phyloP scores from a whole-genome alignment of 208 protist species.

The Herpetomonas samuelpessoai region DNA sequence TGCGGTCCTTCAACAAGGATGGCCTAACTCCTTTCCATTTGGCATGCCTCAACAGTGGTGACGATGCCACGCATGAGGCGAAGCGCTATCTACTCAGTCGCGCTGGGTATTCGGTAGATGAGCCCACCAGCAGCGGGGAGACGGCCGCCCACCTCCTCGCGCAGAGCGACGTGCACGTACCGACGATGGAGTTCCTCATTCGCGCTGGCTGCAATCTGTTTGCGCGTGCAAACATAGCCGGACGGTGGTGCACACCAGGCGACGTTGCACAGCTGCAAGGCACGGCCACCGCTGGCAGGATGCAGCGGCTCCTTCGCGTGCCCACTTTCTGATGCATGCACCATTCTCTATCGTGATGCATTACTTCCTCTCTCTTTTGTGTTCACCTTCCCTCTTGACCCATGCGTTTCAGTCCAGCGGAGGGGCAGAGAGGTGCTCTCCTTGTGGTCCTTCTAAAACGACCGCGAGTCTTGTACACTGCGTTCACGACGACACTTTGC shows the following conservation, averaged over 20 bases:
- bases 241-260: constrained; percentile 22
- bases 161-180: constrained; percentile 17
- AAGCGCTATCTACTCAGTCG: constrained; percentile 15
- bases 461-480: too few species aligned
- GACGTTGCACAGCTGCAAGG: constrained; percentile 16
- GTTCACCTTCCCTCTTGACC: too few species aligned
- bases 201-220: constrained; percentile 9
- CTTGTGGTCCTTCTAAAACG: too few species aligned
- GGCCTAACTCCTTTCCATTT: constrained; percentile 29
- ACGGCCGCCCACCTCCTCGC: constrained; percentile 30
- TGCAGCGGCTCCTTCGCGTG: neutral
- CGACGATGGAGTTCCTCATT: constrained; percentile 18
- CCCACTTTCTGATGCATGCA: constrained; percentile 3
- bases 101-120: constrained; percentile 18
- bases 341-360: constrained; percentile 8
- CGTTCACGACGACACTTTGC: too few species aligned
- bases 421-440: too few species aligned
- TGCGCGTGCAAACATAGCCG: constrained; percentile 15
- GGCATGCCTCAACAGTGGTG: constrained; percentile 23
- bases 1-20: constrained; percentile 12
- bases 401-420: too few species aligned
- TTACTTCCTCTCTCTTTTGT: too few species aligned
- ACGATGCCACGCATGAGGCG: constrained; percentile 7
- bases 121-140: constrained; percentile 15
- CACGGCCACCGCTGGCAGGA: neutral